phyloP scores from a whole-genome alignment of 345 rosid species.

The Gossypium herbaceum region DNA sequence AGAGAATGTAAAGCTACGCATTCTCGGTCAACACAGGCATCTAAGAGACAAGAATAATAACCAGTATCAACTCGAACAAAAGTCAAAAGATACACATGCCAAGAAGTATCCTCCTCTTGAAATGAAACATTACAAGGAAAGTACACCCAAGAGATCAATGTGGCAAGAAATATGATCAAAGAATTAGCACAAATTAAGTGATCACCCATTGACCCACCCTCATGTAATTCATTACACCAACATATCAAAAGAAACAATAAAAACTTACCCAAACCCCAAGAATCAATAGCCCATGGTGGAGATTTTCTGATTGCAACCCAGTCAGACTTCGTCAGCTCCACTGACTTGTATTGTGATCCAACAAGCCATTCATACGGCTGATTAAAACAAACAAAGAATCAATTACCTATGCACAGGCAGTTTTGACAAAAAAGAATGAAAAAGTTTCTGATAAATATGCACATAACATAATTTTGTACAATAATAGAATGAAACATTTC shows the following conservation, averaged over 20 bases:
- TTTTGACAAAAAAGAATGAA: background rate
- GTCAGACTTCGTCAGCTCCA: constrained; percentile 88
- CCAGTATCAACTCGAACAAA: background rate
- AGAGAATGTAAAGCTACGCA: background rate
- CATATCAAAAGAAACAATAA: background rate
- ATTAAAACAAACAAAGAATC: background rate
- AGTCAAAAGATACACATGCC: background rate
- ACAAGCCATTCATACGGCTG: constrained; percentile 96
- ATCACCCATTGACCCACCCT: background rate
- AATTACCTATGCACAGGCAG: background rate
- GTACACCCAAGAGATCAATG: background rate
- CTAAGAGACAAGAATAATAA: background rate
- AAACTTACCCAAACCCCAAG: constrained; percentile 95
- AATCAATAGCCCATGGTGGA: constrained; percentile 96
- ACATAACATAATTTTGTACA: background rate
- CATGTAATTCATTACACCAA: background rate
- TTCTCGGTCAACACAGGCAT: background rate
- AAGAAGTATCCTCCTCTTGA: background rate
- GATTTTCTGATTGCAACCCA: constrained; percentile 89
- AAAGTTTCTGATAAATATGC: background rate
- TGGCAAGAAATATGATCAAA: background rate
- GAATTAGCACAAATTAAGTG: background rate
- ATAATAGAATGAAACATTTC: background rate
- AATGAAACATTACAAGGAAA: background rate
- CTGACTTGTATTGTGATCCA: constrained; percentile 89